phyloP scores from a whole-genome alignment of 2,329 filamentous ascomycete genomes.

The Fusarium algeriense region DNA sequence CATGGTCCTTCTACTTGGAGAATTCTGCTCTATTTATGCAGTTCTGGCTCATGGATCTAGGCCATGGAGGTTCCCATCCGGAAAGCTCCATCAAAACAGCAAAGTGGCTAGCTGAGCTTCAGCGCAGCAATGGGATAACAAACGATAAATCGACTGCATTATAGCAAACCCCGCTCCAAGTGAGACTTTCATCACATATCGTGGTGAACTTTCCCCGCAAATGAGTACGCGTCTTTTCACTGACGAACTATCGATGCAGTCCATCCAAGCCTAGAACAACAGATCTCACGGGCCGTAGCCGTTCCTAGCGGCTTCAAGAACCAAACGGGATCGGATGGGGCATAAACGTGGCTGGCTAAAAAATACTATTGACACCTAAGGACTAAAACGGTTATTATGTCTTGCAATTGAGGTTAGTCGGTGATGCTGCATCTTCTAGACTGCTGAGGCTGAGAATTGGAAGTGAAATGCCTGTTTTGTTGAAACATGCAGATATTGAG shows the following conservation, averaged over 20 bases:
- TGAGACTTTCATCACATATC: slow-evolving; percentile 10
- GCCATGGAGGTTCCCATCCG: background rate
- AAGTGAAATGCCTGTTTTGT: no score
- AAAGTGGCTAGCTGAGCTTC: slow-evolving; percentile 2
- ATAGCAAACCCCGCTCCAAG: background rate
- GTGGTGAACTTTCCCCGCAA: background rate
- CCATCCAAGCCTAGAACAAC: background rate
- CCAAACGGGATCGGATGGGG: slow-evolving; percentile 1
- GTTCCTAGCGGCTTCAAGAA: background rate
- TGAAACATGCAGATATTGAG: background rate
- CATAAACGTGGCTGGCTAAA: background rate
- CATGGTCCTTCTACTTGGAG: background rate
- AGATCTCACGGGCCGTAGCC: slow-evolving; percentile 24
- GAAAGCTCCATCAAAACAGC: background rate
- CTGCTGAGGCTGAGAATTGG: background rate
- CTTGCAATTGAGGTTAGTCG: background rate
- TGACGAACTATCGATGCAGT: background rate
- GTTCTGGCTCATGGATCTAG: no score
- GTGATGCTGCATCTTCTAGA: background rate
- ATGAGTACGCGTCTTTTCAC: background rate
- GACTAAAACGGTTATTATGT: slow-evolving; percentile 3
- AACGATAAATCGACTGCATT: background rate
- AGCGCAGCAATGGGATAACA: background rate
- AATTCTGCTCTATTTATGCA: background rate
- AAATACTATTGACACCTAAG: background rate